Conservation (phyloP, 768 basidiomycete species). For the Daedaleopsis sinensis region DNA sequence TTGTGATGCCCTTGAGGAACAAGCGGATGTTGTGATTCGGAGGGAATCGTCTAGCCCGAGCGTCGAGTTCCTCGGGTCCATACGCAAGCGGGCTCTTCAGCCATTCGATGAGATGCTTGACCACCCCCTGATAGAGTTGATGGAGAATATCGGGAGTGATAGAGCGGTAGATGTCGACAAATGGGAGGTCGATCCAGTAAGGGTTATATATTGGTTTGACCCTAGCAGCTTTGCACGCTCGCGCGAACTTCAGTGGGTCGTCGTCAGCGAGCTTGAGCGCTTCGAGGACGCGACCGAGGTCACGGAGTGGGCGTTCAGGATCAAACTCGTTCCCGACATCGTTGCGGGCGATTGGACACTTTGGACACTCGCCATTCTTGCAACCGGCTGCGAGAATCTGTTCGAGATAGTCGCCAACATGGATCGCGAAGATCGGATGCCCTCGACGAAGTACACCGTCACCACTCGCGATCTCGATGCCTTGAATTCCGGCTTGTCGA, state of each 20-base stretch:
- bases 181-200: constrained; percentile 29
- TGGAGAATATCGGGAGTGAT: constrained; percentile 34
- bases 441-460: no score
- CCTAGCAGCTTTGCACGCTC: constrained; percentile 15
- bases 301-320: background rate
- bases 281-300: constrained; percentile 4
- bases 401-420: no score
- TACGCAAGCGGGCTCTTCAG: constrained; percentile 14
- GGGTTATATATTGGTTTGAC: constrained; percentile 27
- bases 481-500: no score
- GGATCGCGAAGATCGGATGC: no score
- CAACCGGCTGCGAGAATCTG: no score
- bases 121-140: constrained; percentile 32
- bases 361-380: constrained; percentile 22
- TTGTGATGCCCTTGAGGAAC: constrained; percentile 27
- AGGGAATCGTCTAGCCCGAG: constrained; percentile 20
- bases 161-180: constrained; percentile 24
- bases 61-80: constrained; percentile 18
- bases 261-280: background rate
- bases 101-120: constrained; percentile 32
- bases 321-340: constrained; percentile 7
- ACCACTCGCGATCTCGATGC: no score
- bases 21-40: constrained; percentile 24
- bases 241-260: background rate
- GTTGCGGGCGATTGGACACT: constrained; percentile 10